Base-by-base conservation (phyloP, 2,329 filamentous ascomycete genomes). In the Phyllosticta capitalensis region DNA sequence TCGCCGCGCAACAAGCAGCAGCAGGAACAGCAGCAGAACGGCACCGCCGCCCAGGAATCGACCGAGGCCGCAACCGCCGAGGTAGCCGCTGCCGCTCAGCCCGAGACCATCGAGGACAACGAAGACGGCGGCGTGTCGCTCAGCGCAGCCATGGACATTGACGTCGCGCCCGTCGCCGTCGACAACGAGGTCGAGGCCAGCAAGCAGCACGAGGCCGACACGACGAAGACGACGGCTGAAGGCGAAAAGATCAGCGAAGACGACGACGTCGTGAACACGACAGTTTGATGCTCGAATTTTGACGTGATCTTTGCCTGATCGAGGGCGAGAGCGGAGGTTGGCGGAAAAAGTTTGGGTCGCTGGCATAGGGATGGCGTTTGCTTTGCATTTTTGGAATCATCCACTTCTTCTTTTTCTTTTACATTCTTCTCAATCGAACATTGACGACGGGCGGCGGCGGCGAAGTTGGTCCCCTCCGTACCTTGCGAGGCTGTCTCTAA, bases 1-100 rank as follows among this genome's bases (percentile, higher is more conserved):
- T 79, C 78, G 55, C 22, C 49, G 9, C 48, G 33, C 45, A 72
- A 69, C 57, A 73, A 73, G 57, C 68, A 38, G 30, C 50, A 49
- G 24, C n/a, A n/a, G n/a, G n/a, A n/a, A n/a, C 54, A 49, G 19
- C 26, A 49, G 17, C 22, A 54, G 6, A 38, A 54, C 52, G 20
- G n/a, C 52, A 26, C 52, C 52, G 20, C 52, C 21, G 21, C 20
- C 20, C 52, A 28, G 26, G 54, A 56, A 5, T 49, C 54, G 14
- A 26, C 12, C 24, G 53, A 38, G n/a, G 19, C 48, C 24, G 17
- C 26, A 6, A 45, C 26, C 24, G 45, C 54, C 17, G 54, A 60
- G 2, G 59, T 24, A 2, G 56, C 30, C 9, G 6, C 57, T 2
- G 22, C 30, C 21, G 28, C 30, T 24, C n/a, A 38, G 30, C 30